phyloP scores from a whole-genome alignment of 108 stramenopile species.

The Tribonema minus region DNA sequence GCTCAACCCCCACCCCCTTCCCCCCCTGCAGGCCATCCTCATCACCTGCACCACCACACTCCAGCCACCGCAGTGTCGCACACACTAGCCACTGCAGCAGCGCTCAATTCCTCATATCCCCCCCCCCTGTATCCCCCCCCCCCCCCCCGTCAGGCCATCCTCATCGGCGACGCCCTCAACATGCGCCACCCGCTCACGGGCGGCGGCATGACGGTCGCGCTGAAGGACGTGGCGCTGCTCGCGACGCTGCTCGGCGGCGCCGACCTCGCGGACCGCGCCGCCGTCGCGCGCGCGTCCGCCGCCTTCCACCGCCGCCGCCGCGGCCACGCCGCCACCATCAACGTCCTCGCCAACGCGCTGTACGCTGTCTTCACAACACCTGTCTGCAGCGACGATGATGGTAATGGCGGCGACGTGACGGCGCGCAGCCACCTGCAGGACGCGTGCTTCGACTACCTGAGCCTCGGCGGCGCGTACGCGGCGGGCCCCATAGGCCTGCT shows the following conservation, averaged over 20 bases:
- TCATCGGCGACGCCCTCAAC: conserved; percentile 54
- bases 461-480: conserved; percentile 45
- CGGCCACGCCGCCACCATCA: conserved; percentile 55
- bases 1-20: too few species aligned
- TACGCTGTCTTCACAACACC: conserved; percentile 39
- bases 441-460: conserved; percentile 55
- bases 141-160: conserved; percentile 16
- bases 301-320: conserved; percentile 28
- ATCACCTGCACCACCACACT: too few species aligned
- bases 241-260: conserved; percentile 13
- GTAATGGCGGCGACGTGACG: neutral
- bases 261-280: conserved; percentile 1
- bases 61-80: too few species aligned
- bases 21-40: too few species aligned
- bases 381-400: neutral
- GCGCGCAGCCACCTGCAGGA: conserved; percentile 41
- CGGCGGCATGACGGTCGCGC: conserved; percentile 58
- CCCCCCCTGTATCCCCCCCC: too few species aligned
- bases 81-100: too few species aligned
- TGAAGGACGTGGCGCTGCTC: conserved; percentile 52
- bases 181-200: conserved; percentile 59
- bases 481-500: conserved; percentile 55
- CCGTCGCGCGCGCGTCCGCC: neutral
- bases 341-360: conserved; percentile 56
- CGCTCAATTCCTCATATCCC: too few species aligned